A percentile compares a stretch with the other conserved stretches of the same genome.
These are phyloP conservation scores for Chaetoscypha palmicola DNA, from an alignment of 2,329 filamentous ascomycete genomes.

Conservation along the genomic window DNA sequence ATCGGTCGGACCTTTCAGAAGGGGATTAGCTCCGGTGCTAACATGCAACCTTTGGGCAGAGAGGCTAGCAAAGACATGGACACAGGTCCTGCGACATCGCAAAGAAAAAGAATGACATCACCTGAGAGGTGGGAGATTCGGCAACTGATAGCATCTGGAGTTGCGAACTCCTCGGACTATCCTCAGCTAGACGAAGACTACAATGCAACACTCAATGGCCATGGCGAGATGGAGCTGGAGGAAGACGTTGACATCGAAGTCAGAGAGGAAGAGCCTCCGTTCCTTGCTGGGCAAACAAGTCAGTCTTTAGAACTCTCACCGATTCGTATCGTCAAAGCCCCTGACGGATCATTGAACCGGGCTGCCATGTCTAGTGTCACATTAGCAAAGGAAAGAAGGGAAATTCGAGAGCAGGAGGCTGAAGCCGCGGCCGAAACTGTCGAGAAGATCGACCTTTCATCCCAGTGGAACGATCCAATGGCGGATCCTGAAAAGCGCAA, in stretches of 20 bases:
- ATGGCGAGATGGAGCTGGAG: conserved; percentile 87
- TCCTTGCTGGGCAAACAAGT: conserved; percentile 91
- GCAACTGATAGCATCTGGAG: conserved; percentile 90
- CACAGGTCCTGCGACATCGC: conserved; percentile 45
- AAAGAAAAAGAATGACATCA: conserved; percentile 89
- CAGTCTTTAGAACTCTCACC: conserved; percentile 91
- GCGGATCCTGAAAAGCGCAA: conserved; percentile 73
- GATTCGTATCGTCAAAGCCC: conserved; percentile 93
- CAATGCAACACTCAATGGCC: conserved; percentile 78
- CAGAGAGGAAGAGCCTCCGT: conserved; percentile 90
- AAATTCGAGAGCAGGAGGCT: conserved; percentile 79
- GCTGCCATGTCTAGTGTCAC: conserved; percentile 88
- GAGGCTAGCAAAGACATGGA: conserved; percentile 55
- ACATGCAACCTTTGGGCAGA: conserved; percentile 73
- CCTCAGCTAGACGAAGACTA: conserved; percentile 93
- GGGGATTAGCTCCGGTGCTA: conserved; percentile 73
- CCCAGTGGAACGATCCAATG: conserved; percentile 98
- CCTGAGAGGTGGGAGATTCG: conserved; percentile 97
- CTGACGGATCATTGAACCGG: conserved; percentile 94
- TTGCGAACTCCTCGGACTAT: conserved; percentile 85
- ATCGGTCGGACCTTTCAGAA: conserved; percentile 74
- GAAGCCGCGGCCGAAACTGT: conserved; percentile 70
- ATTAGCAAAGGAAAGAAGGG: conserved; percentile 84
- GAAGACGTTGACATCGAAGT: conserved; percentile 98
- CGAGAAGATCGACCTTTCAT: conserved; percentile 71